A percentile compares a stretch with the other conserved stretches of the same genome.
Conservation (phyloP, 1,284 basidiomycete genomes). For the Cutaneotrichosporon sp. region DNA sequence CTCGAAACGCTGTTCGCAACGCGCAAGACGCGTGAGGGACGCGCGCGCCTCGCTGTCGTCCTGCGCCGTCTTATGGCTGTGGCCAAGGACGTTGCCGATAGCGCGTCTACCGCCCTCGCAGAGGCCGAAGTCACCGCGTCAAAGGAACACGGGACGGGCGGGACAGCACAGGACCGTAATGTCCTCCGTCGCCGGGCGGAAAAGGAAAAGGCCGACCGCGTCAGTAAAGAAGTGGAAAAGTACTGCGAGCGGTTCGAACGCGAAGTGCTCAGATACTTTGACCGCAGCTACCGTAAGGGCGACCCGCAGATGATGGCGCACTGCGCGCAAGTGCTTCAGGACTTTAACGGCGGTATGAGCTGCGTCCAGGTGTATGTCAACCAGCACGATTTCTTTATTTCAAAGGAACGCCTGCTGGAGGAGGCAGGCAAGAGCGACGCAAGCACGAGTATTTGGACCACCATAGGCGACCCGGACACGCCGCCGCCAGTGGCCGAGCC, state of each 20-base stretch:
- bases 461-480: conserved; percentile 71
- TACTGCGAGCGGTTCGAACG: conserved; percentile 99
- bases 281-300: conserved; percentile 87
- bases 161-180: conserved; percentile 3
- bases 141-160: conserved; percentile 15
- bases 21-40: conserved; percentile 66
- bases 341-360: conserved; percentile 95
- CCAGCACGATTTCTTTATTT: conserved; percentile 98
- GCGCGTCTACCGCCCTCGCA: conserved; percentile 50
- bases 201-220: conserved; percentile 45
- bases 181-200: conserved; percentile 27
- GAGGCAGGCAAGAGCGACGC: conserved; percentile 50
- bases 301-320: conserved; percentile 99
- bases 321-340: conserved; percentile 90
- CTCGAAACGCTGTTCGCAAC: conserved; percentile 49
- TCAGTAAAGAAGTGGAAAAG: conserved; percentile 67
- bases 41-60: conserved; percentile 82
- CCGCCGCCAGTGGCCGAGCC: conserved; percentile 73
- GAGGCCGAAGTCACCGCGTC: conserved; percentile 55
- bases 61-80: conserved; percentile 81
- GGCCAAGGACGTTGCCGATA: conserved; percentile 64
- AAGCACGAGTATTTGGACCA: conserved; percentile 69
- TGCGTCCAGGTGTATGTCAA: conserved; percentile 99
- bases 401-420: conserved; percentile 60
- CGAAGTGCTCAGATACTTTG: conserved; percentile 94